Evolutionary conservation across 495 filamentous ascomycete genomes (phyloP), one percentile per base, ranked within the genome.

Genomic region (Penicillium soppii): DNA sequence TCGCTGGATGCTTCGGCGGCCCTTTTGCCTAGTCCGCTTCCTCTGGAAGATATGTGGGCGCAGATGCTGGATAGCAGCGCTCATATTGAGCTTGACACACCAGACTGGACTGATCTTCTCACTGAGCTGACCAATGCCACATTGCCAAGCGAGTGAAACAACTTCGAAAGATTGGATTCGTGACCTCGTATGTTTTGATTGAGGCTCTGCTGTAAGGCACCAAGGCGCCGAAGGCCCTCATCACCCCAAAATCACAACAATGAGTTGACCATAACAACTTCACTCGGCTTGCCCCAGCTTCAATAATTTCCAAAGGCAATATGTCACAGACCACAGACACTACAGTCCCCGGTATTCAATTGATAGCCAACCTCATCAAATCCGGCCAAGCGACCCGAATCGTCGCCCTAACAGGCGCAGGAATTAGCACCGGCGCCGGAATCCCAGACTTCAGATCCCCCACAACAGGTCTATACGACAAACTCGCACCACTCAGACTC

Each of bases 381-480:
- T 39, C 32, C 27, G 50, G 56, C 2, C 7, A 58, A 26, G 51
- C 43, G 15, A 67, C 19, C 0, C 51, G 49, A 12, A 63, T 69
- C 13, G 56, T 68, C 32, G 54, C 59, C 37, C 38, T 68, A 12
- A 36, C 52, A 0, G 67, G 67, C 38, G 67, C 67, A 8, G 67
- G 65, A 5, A 66, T 68, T 43, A 68, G 65, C n/a, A 60, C 88
- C 4, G 81, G 83, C 12, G 79, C 89, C 7, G 87, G 87, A 17
- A 87, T 90, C 50, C 88, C 89, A 30, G 89, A 92, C 58, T 92
- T 92, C 62, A 76, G 88, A 42, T 84, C 86, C 8, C 87, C 88
- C 54, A 81, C 78, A 39, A 89, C 76, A 2, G 89, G 89, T 9
- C 77, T 92, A 38, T 97, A 96, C 70, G 83, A 84, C 62, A 92